Evolutionary conservation across 208 protist genomes (phyloP).

Genomic region (Leishmania tarentolae): DNA sequence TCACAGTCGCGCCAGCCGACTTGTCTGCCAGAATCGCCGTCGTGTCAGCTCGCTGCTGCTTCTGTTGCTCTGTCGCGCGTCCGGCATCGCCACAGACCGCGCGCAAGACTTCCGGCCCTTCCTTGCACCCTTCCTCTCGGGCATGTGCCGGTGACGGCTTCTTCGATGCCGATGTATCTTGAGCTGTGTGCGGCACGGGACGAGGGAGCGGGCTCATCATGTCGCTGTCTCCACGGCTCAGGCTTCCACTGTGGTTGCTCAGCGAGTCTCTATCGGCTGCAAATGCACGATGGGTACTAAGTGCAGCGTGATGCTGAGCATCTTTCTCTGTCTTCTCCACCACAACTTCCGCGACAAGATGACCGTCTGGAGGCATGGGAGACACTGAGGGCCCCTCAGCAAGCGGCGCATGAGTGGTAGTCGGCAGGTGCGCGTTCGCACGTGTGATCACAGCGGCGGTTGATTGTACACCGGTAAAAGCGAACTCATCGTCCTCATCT

Average conservation of each 20-base stretch:
- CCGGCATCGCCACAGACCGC: not conserved
- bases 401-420: not conserved
- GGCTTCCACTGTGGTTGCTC: not conserved
- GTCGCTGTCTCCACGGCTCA: constrained; percentile 1
- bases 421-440: not conserved
- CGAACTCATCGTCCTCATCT: not conserved
- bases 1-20: not conserved
- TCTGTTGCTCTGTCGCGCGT: not conserved
- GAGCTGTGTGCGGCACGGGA: constrained; percentile 12
- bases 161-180: not conserved
- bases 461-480: too few species aligned
- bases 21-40: not conserved
- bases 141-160: constrained; percentile 8
- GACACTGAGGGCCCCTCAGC: not conserved
- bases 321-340: constrained; percentile 2
- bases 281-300: not conserved
- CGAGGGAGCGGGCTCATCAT: constrained; percentile 41
- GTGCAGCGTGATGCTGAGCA: too few species aligned
- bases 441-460: not conserved
- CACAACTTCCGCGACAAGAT: not conserved
- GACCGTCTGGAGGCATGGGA: not conserved
- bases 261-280: not conserved
- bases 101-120: not conserved
- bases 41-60: not conserved
- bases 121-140: constrained; percentile 7